These are phyloP conservation scores for Colletotrichum sp. DNA, from an alignment of 2,329 filamentous ascomycete species.

Conservation along the genomic window DNA sequence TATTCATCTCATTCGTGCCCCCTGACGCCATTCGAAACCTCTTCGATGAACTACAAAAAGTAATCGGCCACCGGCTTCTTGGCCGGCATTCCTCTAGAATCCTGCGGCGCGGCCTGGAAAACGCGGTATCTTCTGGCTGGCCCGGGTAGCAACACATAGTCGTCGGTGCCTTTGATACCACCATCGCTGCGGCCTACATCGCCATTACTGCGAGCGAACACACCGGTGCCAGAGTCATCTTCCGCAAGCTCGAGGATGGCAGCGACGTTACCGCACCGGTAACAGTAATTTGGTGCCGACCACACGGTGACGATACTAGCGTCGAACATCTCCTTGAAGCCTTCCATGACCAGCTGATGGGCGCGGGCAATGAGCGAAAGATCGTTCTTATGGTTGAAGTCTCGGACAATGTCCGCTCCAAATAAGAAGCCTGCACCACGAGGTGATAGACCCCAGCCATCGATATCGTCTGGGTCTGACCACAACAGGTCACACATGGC, in stretches of 20 bases:
- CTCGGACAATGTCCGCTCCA: slow-evolving; percentile 92
- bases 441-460: slow-evolving; percentile 94
- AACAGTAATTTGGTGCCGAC: slow-evolving; percentile 97
- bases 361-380: slow-evolving; percentile 90
- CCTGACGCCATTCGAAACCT: background rate
- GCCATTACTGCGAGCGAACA: slow-evolving; percentile 74
- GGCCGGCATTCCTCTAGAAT: slow-evolving; percentile 95
- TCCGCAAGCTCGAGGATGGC: slow-evolving; percentile 93
- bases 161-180: slow-evolving; percentile 35
- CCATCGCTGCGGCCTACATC: slow-evolving; percentile 66
- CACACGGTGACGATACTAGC: slow-evolving; percentile 97
- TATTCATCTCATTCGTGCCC: background rate
- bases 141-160: slow-evolving; percentile 48
- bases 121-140: slow-evolving; percentile 92
- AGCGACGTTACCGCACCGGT: slow-evolving; percentile 93
- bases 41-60: slow-evolving; percentile 66
- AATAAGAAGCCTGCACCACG: slow-evolving; percentile 96
- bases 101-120: slow-evolving; percentile 95
- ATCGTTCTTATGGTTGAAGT: slow-evolving; percentile 94
- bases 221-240: slow-evolving; percentile 76
- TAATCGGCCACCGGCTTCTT: slow-evolving; percentile 99
- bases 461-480: slow-evolving; percentile 98
- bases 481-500: slow-evolving; percentile 98
- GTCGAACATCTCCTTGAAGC: slow-evolving; percentile 99
- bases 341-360: slow-evolving; percentile 98